Percentiles rank a stretch among this genome's conserved stretches.
Conservation (phyloP, 1,284 basidiomycete genomes). For the Marasmius oreades region DNA sequence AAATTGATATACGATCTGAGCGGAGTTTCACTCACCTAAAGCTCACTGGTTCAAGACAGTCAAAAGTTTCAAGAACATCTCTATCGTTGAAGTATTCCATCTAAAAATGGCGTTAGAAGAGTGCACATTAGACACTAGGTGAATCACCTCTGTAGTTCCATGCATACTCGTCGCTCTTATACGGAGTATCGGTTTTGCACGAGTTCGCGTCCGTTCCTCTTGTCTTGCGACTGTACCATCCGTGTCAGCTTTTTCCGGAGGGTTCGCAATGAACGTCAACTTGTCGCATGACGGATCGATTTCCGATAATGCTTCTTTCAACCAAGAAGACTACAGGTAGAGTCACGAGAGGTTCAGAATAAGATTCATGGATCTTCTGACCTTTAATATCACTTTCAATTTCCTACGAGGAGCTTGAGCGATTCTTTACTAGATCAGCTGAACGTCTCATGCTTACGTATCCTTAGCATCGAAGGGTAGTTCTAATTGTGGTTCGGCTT, state of each 20-base stretch:
- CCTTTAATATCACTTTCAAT: slow-evolving; percentile 86
- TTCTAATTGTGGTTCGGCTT: slow-evolving; percentile 79
- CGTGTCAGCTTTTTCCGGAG: slow-evolving; percentile 30
- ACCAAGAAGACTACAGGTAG: slow-evolving; percentile 74
- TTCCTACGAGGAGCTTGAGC: slow-evolving; percentile 40
- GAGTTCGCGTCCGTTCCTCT: slow-evolving; percentile 24
- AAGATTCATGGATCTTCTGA: slow-evolving; percentile 19
- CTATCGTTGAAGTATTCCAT: slow-evolving; percentile 92
- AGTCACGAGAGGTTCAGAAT: slow-evolving; percentile 2
- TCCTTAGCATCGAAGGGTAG: slow-evolving; percentile 72
- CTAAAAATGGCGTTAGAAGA: slow-evolving; percentile 34
- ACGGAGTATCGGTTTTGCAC: slow-evolving; percentile 59
- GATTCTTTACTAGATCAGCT: slow-evolving; percentile 1
- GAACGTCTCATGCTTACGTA: slow-evolving; percentile 42
- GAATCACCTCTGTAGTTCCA: slow-evolving; percentile 75
- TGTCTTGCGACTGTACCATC: slow-evolving; percentile 24
- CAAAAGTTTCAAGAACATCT: slow-evolving; percentile 86
- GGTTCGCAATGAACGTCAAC: slow-evolving; percentile 79
- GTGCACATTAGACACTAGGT: neutral
- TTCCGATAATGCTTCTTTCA: slow-evolving; percentile 88
- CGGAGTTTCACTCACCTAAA: slow-evolving; percentile 67
- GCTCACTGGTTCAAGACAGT: slow-evolving; percentile 64
- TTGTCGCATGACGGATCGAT: slow-evolving; percentile 82
- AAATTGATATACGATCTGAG: too few species aligned
- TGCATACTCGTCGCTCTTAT: slow-evolving; percentile 78